Percentiles rank a stretch among this genome's conserved stretches.
Conservation (phyloP, 495 filamentous ascomycete species). For the Rhypophila decipiens region DNA sequence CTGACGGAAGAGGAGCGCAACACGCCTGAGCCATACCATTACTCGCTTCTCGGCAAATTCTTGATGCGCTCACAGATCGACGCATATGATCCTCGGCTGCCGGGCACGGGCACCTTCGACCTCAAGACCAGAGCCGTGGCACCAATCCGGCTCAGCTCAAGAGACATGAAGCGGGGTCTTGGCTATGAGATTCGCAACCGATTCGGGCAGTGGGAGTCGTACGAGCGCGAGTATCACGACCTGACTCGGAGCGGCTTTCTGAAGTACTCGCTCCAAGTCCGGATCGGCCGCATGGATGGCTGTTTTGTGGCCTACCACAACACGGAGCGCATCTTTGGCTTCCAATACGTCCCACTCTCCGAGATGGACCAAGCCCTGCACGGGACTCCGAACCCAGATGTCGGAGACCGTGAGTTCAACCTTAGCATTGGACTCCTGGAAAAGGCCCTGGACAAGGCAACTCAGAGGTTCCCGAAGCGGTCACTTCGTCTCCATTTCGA, state of each 20-base stretch:
- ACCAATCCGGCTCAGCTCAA: constrained; percentile 77
- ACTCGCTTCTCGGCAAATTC: constrained; percentile 81
- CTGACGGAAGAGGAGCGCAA: constrained; percentile 59
- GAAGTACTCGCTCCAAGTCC: constrained; percentile 93
- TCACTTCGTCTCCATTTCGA: constrained; percentile 86
- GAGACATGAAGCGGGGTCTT: constrained; percentile 62
- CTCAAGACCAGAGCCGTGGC: constrained; percentile 91
- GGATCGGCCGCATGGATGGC: constrained; percentile 96
- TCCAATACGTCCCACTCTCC: constrained; percentile 79
- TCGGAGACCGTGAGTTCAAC: constrained; percentile 88
- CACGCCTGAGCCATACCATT: constrained; percentile 74
- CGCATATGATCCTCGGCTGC: constrained; percentile 78
- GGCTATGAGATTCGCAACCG: constrained; percentile 81
- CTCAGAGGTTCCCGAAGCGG: constrained; percentile 60
- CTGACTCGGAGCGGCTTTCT: constrained; percentile 94
- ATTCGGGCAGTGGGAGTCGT: constrained; percentile 77
- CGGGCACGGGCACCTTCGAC: constrained; percentile 93
- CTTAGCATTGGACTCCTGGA: constrained; percentile 73
- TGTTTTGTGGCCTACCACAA: constrained; percentile 99
- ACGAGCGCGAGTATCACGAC: constrained; percentile 91
- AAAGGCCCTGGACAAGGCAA: constrained; percentile 66
- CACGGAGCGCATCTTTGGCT: constrained; percentile 89
- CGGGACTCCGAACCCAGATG: constrained; percentile 52
- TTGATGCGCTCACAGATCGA: constrained; percentile 95
- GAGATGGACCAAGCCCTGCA: constrained; percentile 89